Conservation (phyloP, 495 filamentous ascomycete species). For the Entonaema liquescens region DNA sequence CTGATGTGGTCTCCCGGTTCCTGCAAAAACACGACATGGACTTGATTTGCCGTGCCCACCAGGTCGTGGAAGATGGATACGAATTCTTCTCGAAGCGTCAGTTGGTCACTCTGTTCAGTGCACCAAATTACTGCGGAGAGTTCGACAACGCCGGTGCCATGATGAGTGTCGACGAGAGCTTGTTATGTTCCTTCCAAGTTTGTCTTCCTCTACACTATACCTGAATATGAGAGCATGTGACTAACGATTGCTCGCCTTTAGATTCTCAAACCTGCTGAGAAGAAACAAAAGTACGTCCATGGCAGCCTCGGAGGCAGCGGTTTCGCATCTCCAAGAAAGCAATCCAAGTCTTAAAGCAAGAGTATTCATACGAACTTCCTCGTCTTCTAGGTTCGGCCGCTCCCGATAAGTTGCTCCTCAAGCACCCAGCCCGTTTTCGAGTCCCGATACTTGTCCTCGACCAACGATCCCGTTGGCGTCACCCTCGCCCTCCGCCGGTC, state of each 20-base stretch:
- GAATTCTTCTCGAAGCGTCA: slow-evolving; percentile 99
- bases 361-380: slow-evolving; percentile 79
- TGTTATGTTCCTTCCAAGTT: slow-evolving; percentile 99
- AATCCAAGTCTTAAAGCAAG: slow-evolving; percentile 80
- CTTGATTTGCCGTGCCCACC: slow-evolving; percentile 97
- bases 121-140: slow-evolving; percentile 98
- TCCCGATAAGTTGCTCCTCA: slow-evolving; percentile 68
- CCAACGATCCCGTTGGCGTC: slow-evolving; percentile 36
- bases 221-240: not conserved
- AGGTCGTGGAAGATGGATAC: slow-evolving; percentile 99
- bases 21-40: slow-evolving; percentile 99
- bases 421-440: slow-evolving; percentile 35
- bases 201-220: slow-evolving; percentile 41
- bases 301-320: slow-evolving; percentile 86
- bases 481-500: slow-evolving; percentile 11
- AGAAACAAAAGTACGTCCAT: slow-evolving; percentile 99
- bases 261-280: slow-evolving; percentile 99
- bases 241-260: slow-evolving; percentile 47
- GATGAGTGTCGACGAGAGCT: slow-evolving; percentile 99
- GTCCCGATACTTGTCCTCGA: slow-evolving; percentile 43
- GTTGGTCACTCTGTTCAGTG: slow-evolving; percentile 96
- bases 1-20: slow-evolving; percentile 98
- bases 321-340: slow-evolving; percentile 90
- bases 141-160: slow-evolving; percentile 99
- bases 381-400: slow-evolving; percentile 95